Evolutionary conservation across 345 rosid species (phyloP), one percentile per base, ranked within the genome.

Genomic region (Trapa bicornis): DNA sequence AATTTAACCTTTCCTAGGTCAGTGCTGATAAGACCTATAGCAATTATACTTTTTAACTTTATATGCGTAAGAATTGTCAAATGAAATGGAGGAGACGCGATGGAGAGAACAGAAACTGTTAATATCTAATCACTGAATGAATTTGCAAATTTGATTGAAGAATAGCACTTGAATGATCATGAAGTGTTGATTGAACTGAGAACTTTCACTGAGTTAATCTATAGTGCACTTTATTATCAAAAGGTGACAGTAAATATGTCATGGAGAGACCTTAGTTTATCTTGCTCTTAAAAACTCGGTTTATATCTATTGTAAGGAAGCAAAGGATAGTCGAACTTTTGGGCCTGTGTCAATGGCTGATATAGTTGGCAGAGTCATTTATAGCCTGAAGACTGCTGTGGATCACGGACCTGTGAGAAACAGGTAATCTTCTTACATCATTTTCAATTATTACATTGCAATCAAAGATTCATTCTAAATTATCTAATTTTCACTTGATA

Each of bases 361-460:
- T 81, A 86, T 94, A 47, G 79, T 87, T 70, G 99, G 99, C 29
- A 80, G 99, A 71, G 97, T 81, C 61, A 77, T 94, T 71, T 94
- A 94, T 66, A 84, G 93, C 75, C 78, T 91, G 61, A 81, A 85
- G 66, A 85, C 89, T 16, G 96, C 93, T 35, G 87, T 91, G 42
- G 99, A 94, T 73, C 97, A 94, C 61, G 99, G 96, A 70, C 96
- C 96, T 0, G 92, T 94, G 60, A 75, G 75, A 77, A 94, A 94
- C 85, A 94, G 99, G 99, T 85, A 56, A 72, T 75, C 39, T 77
- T 38, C 41, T 57, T 5, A 6, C 7, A 17, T 48, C 47, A 48
- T 35, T 22, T 70, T 43, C 29, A 29, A 58, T 61, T 33, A 10
- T 33, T 43, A 7, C 17, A 37, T 33, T 54, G 60, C 42, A 7